Conservation (phyloP, 331 rosid genomes). For the Malus hybrid region DNA sequence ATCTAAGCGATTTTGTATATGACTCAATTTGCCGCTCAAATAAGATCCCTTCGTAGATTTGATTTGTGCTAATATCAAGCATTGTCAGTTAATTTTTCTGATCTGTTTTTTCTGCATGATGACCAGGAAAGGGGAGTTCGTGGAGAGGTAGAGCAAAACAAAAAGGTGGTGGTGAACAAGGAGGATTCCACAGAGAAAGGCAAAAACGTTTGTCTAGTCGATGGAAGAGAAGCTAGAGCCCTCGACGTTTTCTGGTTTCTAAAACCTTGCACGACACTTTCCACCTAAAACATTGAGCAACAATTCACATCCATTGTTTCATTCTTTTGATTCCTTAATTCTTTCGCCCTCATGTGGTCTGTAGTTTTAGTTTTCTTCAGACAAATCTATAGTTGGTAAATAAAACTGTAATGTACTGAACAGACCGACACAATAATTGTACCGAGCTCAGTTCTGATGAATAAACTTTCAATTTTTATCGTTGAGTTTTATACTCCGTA, state of each 20-base stretch:
- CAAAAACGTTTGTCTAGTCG: constrained; percentile 32
- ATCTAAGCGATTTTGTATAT: neutral
- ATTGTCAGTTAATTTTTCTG: neutral
- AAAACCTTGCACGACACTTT: constrained; percentile 88
- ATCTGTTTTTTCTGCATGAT: neutral
- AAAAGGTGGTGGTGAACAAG: constrained; percentile 27
- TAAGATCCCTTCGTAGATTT: neutral
- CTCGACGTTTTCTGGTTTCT: constrained; percentile 94
- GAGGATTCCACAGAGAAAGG: constrained; percentile 30
- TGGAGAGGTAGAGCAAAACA: constrained; percentile 42
- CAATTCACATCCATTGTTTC: constrained; percentile 27
- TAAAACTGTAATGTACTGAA: neutral
- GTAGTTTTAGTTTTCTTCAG: constrained; percentile 7
- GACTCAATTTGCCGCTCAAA: neutral
- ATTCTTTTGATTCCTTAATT: constrained; percentile 18
- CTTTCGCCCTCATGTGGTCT: neutral
- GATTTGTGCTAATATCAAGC: no score
- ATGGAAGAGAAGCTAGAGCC: constrained; percentile 61
- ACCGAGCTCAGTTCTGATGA: neutral
- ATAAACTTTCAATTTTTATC: neutral
- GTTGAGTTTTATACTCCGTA: neutral
- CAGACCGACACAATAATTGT: neutral
- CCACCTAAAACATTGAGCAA: constrained; percentile 18
- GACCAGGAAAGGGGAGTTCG: constrained; percentile 57
- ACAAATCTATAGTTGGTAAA: constrained; percentile 21